phyloP scores from a whole-genome alignment of 306 rosid species.

The Trifolium subterraneum region DNA sequence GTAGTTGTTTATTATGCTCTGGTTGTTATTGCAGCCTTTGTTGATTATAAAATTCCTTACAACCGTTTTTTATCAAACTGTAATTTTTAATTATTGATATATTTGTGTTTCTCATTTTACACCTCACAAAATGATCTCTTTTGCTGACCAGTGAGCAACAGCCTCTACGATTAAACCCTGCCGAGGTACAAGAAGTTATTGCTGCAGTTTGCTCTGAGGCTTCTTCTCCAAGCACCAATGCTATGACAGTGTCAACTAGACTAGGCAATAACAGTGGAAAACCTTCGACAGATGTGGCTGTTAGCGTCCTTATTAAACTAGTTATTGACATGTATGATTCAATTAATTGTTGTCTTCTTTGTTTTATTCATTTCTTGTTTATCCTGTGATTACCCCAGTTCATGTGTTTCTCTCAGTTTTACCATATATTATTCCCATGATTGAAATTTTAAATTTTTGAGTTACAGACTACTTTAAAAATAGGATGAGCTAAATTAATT shows the following conservation, averaged over 20 bases:
- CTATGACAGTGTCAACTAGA: constrained; percentile 65
- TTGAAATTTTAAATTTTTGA: neutral
- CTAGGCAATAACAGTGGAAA: constrained; percentile 74
- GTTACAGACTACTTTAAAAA: constrained; percentile 15
- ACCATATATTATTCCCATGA: constrained; percentile 30
- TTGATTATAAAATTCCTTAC: neutral
- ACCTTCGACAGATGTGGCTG: constrained; percentile 97
- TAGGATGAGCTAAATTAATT: constrained; percentile 25
- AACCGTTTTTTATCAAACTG: neutral
- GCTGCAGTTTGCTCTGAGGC: constrained; percentile 98
- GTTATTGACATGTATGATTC: constrained; percentile 96
- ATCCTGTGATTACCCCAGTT: neutral
- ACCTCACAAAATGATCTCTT: constrained; percentile 50
- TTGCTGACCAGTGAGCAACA: constrained; percentile 89
- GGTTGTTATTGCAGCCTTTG: constrained; percentile 8
- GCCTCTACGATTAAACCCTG: constrained; percentile 93
- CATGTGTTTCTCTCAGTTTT: constrained; percentile 24
- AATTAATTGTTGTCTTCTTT: constrained; percentile 40
- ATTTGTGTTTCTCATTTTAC: constrained; percentile 32
- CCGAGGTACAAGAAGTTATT: constrained; percentile 95
- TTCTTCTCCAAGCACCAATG: constrained; percentile 63
- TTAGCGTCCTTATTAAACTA: constrained; percentile 97
- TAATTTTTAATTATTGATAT: constrained; percentile 35
- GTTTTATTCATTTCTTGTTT: constrained; percentile 36
- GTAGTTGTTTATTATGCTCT: constrained; percentile 5